These are phyloP conservation scores for Vitis hybrid DNA, from an alignment of 177 flowering plant species.

Conservation along the genomic window DNA sequence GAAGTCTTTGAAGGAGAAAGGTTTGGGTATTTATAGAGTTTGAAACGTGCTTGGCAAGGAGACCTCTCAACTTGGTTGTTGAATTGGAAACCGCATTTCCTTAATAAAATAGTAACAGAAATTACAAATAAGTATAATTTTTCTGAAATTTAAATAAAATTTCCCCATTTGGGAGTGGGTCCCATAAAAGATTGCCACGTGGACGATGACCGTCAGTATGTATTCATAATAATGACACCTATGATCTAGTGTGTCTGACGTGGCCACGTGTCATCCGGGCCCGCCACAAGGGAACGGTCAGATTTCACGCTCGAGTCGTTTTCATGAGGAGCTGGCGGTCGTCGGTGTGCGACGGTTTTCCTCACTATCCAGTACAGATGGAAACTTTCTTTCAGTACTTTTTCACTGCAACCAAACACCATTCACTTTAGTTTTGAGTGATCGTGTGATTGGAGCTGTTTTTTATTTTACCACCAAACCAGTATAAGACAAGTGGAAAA, in stretches of 20 bases:
- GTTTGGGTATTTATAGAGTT: constrained; percentile 39
- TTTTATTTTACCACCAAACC: no score
- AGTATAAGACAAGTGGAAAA: no score
- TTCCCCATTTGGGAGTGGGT: not conserved
- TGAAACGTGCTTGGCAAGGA: constrained; percentile 28
- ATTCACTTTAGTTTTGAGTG: no score
- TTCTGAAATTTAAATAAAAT: not conserved
- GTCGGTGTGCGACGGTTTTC: constrained; percentile 4
- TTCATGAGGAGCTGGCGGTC: constrained; percentile 19
- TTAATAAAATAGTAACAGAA: not conserved
- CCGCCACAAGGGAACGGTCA: not conserved
- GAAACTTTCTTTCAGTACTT: no score
- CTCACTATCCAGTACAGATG: no score
- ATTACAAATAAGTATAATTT: not conserved
- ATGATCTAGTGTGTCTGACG: constrained; percentile 4
- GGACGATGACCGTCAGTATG: not conserved
- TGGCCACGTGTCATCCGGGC: constrained; percentile 22
- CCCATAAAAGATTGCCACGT: constrained; percentile 4
- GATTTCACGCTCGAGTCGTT: constrained; percentile 3
- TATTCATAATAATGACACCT: constrained; percentile 9
- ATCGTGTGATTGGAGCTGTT: no score
- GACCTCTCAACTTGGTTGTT: constrained; percentile 13
- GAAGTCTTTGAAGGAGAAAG: constrained; percentile 13
- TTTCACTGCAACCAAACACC: no score
- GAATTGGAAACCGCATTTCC: constrained; percentile 9